Percentiles rank a stretch among this genome's conserved stretches.
These are phyloP conservation scores for Fusarium piperis DNA, from an alignment of 2,329 filamentous ascomycete species.

Conservation along the genomic window DNA sequence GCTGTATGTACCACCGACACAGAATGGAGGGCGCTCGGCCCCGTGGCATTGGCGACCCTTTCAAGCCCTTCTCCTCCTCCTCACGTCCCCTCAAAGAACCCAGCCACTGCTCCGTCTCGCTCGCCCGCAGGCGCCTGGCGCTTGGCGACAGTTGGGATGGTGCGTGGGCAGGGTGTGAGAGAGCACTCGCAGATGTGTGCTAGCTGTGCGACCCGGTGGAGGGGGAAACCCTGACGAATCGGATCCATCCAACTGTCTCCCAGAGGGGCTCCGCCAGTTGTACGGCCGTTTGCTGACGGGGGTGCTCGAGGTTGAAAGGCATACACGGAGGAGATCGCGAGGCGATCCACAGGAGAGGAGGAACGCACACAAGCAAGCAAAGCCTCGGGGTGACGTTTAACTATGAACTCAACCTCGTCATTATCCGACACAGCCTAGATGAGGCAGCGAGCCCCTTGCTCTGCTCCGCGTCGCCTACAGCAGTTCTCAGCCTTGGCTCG, in stretches of 20 bases:
- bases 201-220: constrained; percentile 20
- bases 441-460: not conserved
- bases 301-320: not conserved
- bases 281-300: constrained; percentile 1
- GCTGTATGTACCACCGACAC: not conserved
- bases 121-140: constrained; percentile 25
- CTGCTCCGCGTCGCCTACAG: not conserved
- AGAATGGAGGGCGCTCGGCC: not conserved
- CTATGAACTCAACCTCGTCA: not conserved
- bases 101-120: constrained; percentile 8
- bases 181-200: constrained; percentile 12
- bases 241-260: constrained; percentile 12
- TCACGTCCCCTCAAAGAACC: constrained; percentile 7
- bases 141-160: constrained; percentile 36
- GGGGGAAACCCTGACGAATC: constrained; percentile 23
- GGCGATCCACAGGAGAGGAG: not conserved
- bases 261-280: not conserved
- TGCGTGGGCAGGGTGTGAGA: constrained; percentile 25
- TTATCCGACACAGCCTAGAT: not conserved
- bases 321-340: not conserved
- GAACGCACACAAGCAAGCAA: not conserved
- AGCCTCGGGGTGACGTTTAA: not conserved
- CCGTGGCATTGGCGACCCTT: not conserved
- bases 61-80: constrained; percentile 20
- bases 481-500: not conserved